Evolutionary conservation across 2,329 filamentous ascomycete species (phyloP), one percentile per base, ranked within the genome.

Genomic region (Cladosporium sp.): DNA sequence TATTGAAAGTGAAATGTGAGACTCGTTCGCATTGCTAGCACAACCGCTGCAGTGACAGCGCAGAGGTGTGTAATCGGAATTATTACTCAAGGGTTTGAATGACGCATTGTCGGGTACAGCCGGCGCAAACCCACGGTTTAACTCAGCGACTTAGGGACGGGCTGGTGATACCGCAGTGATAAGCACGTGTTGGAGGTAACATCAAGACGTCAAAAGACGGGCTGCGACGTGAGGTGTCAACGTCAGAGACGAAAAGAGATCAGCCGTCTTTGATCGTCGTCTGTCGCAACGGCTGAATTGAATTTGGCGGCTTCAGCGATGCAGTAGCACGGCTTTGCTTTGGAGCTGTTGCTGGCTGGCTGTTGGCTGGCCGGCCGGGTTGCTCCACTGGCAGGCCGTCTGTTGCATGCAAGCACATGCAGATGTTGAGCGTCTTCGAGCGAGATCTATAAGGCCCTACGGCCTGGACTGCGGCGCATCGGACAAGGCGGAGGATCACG

Each of bases 401-500:
- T 45, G 15, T 45, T 25, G 6, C 42, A 32, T 32, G 28, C 28
- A 32, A 32, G 28, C 28, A 45, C 42, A 45, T 45, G 42, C 42
- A 45, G 42, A 45, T 48, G 45, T 35, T 48, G 25, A 25, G 12
- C 24, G 25, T 17, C 19, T 39, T n/a, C 19, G 44, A 17, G 25
- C 44, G 44, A 48, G 44, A 48, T 48, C 44, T 48, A 24, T 25
- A 19, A 20, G 45, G 10, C n/a, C 24, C n/a, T 20, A 28, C 45
- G 45, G 45, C n/a, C 28, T 35, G 28, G 13, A 19, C n/a, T 48
- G 25, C 45, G 42, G 45, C 17, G n/a, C 12, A 17, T 48, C 45
- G 45, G 45, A 35, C 19, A 19, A 25, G 45, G 45, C 35, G 45
- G 45, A 48, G 45, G 28, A 48, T 48, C 45, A 48, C 45, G 45